Base-by-base conservation (phyloP, 1,139 yeast species). In the Debaryomyces sp. region DNA sequence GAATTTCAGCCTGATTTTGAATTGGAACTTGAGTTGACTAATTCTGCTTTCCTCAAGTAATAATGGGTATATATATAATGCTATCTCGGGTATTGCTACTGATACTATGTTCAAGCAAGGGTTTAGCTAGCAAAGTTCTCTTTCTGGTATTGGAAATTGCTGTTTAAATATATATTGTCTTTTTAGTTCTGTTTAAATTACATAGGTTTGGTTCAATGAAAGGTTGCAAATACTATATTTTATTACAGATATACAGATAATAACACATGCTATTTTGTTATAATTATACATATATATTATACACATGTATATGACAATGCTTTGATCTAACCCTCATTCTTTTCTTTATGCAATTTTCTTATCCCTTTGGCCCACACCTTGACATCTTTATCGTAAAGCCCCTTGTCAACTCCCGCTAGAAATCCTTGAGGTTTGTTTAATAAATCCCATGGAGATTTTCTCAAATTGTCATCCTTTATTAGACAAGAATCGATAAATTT, bases 401-500 rank as follows among this genome's bases (percentile, higher is more conserved):
- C 77, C 37, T 63, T 64, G 22, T 64, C 71, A 1, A 79, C 80
- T 1, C 73, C 77, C 24, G 62, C 55, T 47, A 82, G 70, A 56
- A 82, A 84, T 7, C 74, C 72, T 22, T 73, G 70, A 33, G 65
- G 65, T 32, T 62, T 66, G 8, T 57, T 57, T 45, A 82, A 64
- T 29, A 87, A 67, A 45, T 84, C 87, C 63, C 80, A 75, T 0
- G 91, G 89, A 1, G 84, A 75, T 41, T 84, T 82, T 42, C 96
- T 72, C 48, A 75, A 73, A 10, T 75, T 72, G 50, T 85, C 90
- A 55, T 85, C 87, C 60, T 84, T 85, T 32, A 71, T 70, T 61
- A 91, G 75, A 61, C 96, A 89, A 46, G 76, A 71, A 57, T 84
- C 83, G 27, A 90, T 84, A 61, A 90, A 89, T 46, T 73, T 70